phyloP scores from a whole-genome alignment of 164 flowering plant species.

The Nymphaea thermarum region DNA sequence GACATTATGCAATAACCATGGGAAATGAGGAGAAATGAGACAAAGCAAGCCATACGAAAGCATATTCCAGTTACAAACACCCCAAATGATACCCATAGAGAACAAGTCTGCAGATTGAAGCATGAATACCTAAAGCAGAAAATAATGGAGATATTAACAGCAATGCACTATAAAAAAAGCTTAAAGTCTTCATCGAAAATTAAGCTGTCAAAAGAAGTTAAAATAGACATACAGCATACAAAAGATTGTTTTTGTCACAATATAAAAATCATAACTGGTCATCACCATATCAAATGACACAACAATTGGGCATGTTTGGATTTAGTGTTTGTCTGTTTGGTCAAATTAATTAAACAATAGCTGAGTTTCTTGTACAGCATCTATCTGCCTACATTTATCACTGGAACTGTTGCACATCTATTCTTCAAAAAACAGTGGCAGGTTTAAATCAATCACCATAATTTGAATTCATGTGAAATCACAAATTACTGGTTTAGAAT shows the following conservation, averaged over 20 bases:
- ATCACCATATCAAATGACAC: neutral
- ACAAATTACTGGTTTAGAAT: too few relatives aligned
- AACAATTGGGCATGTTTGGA: neutral
- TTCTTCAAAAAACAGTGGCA: too few relatives aligned
- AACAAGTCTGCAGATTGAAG: constrained; percentile 61
- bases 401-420: too few relatives aligned
- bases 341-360: too few relatives aligned
- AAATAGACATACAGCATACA: neutral
- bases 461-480: too few relatives aligned
- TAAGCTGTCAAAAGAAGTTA: neutral
- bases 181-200: neutral
- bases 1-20: constrained; percentile 86
- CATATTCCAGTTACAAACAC: constrained; percentile 78
- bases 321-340: too few relatives aligned
- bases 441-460: too few relatives aligned
- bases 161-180: neutral
- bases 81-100: constrained; percentile 94
- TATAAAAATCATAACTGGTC: too few relatives aligned
- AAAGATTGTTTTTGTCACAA: neutral
- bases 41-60: constrained; percentile 76
- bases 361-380: too few relatives aligned
- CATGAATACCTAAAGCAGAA: constrained; percentile 59
- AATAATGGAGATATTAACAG: neutral
- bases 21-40: constrained; percentile 73
- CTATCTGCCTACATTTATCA: too few relatives aligned